Base-by-base conservation (phyloP, 23 red algal species). In the Gracilaria caudata region DNA sequence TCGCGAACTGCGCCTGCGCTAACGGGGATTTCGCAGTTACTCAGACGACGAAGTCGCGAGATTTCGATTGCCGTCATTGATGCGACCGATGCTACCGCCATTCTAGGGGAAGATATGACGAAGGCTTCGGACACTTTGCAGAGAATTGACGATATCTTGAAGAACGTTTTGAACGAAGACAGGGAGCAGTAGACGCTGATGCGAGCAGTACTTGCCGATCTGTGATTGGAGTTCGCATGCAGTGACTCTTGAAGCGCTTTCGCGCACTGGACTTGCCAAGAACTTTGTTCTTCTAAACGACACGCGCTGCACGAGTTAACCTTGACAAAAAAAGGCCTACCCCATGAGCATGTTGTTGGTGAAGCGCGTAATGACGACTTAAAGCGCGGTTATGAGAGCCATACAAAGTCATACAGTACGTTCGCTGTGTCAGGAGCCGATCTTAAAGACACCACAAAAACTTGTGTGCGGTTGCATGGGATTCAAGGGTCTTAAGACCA, bases 1-100 rank as follows among this genome's bases (percentile, higher is more conserved):
- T 40, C 75, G 7, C 39, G 77, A 32, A 76, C 87, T 12, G 87
- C 66, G 8, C 87, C 87, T 32, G 57, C 87, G 33, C 87, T 91
- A 9, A 61, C 78, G 0, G 78, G 23, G 34, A 75, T 77, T 7
- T 37, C 63, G 12, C 75, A 73, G 23, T 11, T 51, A 7, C 43
- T 76, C 21, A 19, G 61, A 26, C 61, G 24, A 19, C 75, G 77
- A 30, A 41, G 32, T 57, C 51, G 77, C 77, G 64, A 41, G 39
- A 49, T 81, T 24, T 74, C 64, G 24, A 56, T 68, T 10, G 47
- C 59, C 43, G n/a, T 60, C 32, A 46, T 91, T 32, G 87, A 91
- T 51, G 66, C 71, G 3, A 60, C 37, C 20, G 76, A 91, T 61
- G 87, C 87, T 28, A 19, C 64, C 17, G 46, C 71, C 17, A 77